Conservation (phyloP, 2,329 filamentous ascomycete species). For the Metarhizium album region DNA sequence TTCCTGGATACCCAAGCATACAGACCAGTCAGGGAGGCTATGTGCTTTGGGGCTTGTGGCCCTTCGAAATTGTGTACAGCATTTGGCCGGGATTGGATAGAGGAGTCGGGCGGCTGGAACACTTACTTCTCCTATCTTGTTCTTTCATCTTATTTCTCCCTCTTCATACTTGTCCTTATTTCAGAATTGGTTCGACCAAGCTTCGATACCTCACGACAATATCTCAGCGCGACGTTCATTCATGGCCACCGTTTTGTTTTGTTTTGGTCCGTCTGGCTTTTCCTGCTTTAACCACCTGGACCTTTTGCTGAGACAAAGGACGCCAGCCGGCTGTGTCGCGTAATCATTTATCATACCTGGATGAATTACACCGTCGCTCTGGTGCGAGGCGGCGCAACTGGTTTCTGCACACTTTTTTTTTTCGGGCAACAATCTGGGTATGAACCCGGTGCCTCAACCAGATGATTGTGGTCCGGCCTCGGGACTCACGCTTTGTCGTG, state of each 20-base stretch:
- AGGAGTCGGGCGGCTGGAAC: constrained; percentile 24
- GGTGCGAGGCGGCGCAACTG: too few species aligned
- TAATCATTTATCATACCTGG: background rate
- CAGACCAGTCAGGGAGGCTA: constrained; percentile 23
- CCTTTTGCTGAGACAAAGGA: background rate
- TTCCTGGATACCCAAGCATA: constrained; percentile 27
- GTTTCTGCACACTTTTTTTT: too few species aligned
- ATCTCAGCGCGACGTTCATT: background rate
- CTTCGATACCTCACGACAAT: background rate
- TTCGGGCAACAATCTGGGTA: too few species aligned
- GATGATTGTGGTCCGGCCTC: background rate
- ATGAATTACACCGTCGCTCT: background rate
- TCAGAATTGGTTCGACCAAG: background rate
- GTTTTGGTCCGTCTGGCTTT: background rate
- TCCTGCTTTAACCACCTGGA: background rate
- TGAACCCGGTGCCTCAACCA: too few species aligned
- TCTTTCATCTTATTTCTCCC: constrained; percentile 6
- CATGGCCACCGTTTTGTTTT: background rate
- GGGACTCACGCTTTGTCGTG: background rate
- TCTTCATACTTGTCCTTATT: constrained; percentile 6
- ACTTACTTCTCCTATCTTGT: constrained; percentile 8
- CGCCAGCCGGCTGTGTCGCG: background rate
- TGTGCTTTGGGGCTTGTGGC: constrained; percentile 21
- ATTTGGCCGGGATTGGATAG: constrained; percentile 26
- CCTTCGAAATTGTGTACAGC: constrained; percentile 22